A percentile compares a stretch with the other conserved stretches of the same genome.
Evolutionary conservation across 805 yeast genomes (phyloP).

Genomic region (Vanderwaltozyma verrucispora): DNA sequence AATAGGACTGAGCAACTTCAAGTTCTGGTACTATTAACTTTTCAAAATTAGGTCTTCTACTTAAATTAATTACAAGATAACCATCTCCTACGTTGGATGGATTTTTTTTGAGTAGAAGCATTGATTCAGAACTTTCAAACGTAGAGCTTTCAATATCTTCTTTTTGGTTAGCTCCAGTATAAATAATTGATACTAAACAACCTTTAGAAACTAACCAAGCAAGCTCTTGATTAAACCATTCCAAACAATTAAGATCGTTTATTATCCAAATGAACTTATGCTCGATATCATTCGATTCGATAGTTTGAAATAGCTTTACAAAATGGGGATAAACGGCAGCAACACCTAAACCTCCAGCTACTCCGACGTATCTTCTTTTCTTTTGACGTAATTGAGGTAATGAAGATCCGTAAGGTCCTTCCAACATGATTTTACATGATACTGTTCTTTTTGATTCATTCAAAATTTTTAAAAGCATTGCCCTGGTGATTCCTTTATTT

Average conservation of each 20-base stretch:
- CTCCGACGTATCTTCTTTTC: slow-evolving; percentile 31
- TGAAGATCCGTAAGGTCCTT: slow-evolving; percentile 53
- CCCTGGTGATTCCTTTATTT: slow-evolving; percentile 48
- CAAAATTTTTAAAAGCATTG: slow-evolving; percentile 27
- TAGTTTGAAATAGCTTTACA: slow-evolving; percentile 16
- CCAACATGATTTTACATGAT: slow-evolving; percentile 35
- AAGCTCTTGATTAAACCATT: slow-evolving; percentile 39
- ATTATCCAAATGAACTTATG: slow-evolving; percentile 55
- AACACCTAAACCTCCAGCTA: slow-evolving; percentile 47
- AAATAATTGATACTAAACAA: slow-evolving; percentile 19
- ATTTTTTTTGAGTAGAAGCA: neutral
- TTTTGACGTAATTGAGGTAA: slow-evolving; percentile 29
- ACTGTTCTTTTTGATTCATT: slow-evolving; percentile 25
- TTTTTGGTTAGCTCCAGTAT: slow-evolving; percentile 3
- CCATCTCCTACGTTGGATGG: slow-evolving; percentile 1
- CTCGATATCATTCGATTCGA: slow-evolving; percentile 8
- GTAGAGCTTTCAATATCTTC: slow-evolving; percentile 5
- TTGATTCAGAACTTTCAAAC: neutral
- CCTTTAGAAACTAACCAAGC: slow-evolving; percentile 20
- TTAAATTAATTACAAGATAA: slow-evolving; percentile 12
- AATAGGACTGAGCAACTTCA: slow-evolving; percentile 21
- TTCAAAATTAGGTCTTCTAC: slow-evolving; percentile 40
- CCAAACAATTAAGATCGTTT: slow-evolving; percentile 39
- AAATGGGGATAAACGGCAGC: slow-evolving; percentile 42
- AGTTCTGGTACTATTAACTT: slow-evolving; percentile 31